Conservation (phyloP, 202 grass and related monocot genomes). For the Eragrostis tef region DNA sequence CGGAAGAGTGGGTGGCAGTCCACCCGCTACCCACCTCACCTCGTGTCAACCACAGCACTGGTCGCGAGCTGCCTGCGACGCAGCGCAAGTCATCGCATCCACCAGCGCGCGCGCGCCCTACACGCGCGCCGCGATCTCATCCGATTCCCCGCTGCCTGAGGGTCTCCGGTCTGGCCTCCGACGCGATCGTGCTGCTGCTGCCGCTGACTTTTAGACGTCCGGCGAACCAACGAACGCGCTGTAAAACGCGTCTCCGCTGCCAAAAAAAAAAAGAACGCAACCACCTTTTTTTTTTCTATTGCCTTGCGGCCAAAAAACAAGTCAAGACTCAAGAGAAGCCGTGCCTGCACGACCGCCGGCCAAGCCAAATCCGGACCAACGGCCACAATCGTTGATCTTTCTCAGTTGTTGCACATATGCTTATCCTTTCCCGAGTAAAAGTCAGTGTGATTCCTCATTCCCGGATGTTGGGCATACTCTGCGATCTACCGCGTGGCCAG, state of each 20-base stretch:
- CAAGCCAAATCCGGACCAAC: not conserved
- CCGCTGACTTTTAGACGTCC: not conserved
- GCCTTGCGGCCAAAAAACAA: not conserved
- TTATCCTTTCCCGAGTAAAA: not conserved
- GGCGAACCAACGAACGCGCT: not conserved
- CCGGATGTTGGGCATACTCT: too few relatives aligned
- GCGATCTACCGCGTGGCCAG: too few relatives aligned
- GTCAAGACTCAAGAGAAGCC: not conserved
- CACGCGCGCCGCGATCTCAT: too few relatives aligned
- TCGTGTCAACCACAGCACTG: too few relatives aligned
- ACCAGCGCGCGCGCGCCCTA: too few relatives aligned
- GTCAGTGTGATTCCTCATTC: not conserved
- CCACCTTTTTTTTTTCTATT: not conserved
- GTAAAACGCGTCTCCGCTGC: not conserved
- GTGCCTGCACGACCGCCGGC: constrained; percentile 26
- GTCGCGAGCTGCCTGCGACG: not conserved
- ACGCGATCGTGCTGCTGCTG: not conserved
- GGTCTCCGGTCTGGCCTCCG: not conserved
- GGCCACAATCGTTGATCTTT: not conserved
- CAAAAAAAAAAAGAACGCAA: not conserved
- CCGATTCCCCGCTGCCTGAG: not conserved
- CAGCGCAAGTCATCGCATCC: too few relatives aligned
- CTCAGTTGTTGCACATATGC: not conserved
- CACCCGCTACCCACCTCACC: not conserved
- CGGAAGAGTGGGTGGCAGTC: not conserved